Percentiles rank a stretch among this genome's conserved stretches.
phyloP scores from a whole-genome alignment of 495 filamentous ascomycete species.

The Penicillium silybi region DNA sequence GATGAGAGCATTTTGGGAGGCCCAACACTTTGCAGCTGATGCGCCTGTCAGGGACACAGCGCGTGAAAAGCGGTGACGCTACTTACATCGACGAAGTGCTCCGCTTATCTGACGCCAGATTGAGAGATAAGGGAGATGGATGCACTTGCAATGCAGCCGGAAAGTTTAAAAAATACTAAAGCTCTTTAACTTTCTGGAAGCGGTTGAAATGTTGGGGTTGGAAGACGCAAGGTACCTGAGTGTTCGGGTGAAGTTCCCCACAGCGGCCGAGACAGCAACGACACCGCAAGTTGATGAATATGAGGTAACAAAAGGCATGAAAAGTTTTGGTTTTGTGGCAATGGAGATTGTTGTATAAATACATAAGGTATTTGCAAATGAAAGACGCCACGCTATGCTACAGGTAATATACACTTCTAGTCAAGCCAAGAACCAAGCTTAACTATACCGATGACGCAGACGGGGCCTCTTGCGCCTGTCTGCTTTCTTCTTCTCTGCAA shows the following conservation, averaged over 20 bases:
- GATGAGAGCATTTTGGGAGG: constrained; percentile 28
- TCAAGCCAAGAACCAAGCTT: neutral
- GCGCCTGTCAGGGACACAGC: neutral
- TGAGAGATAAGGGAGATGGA: neutral
- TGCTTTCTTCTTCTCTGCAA: constrained; percentile 30
- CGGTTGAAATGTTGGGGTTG: neutral
- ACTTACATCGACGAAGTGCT: neutral
- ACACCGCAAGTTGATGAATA: neutral
- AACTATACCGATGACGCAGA: constrained; percentile 10
- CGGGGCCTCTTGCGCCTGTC: constrained; percentile 32
- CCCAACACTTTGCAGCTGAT: neutral
- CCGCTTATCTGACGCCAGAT: neutral
- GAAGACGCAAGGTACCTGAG: neutral
- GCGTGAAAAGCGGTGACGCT: constrained; percentile 2
- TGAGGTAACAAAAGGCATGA: neutral
- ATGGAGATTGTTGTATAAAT: constrained; percentile 6
- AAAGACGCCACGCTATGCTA: constrained; percentile 37
- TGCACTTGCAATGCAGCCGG: neutral
- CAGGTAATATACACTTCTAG: constrained; percentile 9
- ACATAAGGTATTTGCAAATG: constrained; percentile 1
- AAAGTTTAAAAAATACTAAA: neutral
- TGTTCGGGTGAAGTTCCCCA: neutral
- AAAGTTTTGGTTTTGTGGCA: too few relatives aligned
- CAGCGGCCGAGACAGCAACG: neutral
- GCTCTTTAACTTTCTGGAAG: neutral